phyloP scores from a whole-genome alignment of 2,329 filamentous ascomycete species.

The Stylonectria norvegica region DNA sequence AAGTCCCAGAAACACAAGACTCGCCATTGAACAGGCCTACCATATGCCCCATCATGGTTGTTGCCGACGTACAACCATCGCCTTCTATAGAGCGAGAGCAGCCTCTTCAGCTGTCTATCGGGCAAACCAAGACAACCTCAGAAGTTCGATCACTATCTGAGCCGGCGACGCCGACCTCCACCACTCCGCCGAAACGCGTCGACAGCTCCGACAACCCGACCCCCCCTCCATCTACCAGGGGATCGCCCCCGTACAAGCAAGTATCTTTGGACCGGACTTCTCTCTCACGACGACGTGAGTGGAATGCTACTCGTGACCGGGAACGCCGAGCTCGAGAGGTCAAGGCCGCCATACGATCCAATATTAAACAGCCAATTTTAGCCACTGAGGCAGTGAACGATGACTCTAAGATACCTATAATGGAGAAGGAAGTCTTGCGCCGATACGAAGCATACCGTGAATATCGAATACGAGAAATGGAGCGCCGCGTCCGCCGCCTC shows the following conservation, averaged over 20 bases:
- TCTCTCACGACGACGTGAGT: constrained; percentile 33
- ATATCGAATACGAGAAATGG: constrained; percentile 45
- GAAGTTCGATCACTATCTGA: constrained; percentile 6
- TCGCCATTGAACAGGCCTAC: constrained; percentile 21
- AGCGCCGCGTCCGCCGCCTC: constrained; percentile 43
- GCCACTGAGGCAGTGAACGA: constrained; percentile 25
- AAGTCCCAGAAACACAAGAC: constrained; percentile 14
- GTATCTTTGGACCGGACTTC: constrained; percentile 27
- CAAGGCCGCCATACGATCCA: constrained; percentile 17
- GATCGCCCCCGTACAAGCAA: constrained; percentile 26
- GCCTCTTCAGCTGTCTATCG: not conserved
- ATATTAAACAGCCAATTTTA: constrained; percentile 18
- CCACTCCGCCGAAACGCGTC: constrained; percentile 10
- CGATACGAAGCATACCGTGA: constrained; percentile 42
- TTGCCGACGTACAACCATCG: constrained; percentile 35
- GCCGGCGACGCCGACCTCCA: constrained; percentile 7
- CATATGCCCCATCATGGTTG: constrained; percentile 39
- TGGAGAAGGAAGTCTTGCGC: constrained; percentile 34
- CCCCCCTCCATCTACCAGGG: constrained; percentile 30
- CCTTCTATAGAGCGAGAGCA: constrained; percentile 10
- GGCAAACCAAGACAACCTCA: not conserved
- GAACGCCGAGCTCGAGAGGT: constrained; percentile 26
- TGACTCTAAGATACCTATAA: constrained; percentile 14
- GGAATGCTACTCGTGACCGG: constrained; percentile 29
- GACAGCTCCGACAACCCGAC: constrained; percentile 25